These are phyloP conservation scores for Rhododendron williamsianum DNA, from an alignment of 148 eudicot species.

Conservation along the genomic window DNA sequence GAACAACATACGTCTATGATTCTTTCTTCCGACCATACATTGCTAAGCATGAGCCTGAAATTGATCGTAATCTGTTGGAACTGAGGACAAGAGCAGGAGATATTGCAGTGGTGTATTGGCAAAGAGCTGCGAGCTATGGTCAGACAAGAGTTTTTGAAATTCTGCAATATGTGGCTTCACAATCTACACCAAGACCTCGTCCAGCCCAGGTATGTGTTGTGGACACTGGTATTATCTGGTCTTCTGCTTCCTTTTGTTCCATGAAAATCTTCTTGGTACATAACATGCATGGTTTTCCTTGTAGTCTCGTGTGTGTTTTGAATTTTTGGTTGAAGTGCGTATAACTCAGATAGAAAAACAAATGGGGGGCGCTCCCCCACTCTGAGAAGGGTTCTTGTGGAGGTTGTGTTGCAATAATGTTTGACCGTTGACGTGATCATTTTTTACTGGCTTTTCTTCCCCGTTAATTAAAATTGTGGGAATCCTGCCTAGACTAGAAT, in stretches of 20 bases:
- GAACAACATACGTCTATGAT: slow-evolving; percentile 82
- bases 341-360: background rate
- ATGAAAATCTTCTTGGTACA: background rate
- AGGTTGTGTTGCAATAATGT: background rate
- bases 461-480: background rate
- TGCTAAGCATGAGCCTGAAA: slow-evolving; percentile 83
- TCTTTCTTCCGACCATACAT: slow-evolving; percentile 82
- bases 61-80: slow-evolving; percentile 83
- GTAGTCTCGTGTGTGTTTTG: background rate
- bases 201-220: slow-evolving; percentile 58
- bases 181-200: slow-evolving; percentile 62
- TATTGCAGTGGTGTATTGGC: slow-evolving; percentile 63
- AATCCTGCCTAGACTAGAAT: background rate
- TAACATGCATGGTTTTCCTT: background rate
- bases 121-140: slow-evolving; percentile 59
- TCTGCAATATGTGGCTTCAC: slow-evolving; percentile 81
- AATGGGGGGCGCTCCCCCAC: background rate
- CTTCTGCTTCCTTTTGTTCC: background rate
- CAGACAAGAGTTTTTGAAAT: slow-evolving; percentile 84
- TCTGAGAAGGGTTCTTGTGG: background rate
- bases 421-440: background rate
- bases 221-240: background rate
- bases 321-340: background rate
- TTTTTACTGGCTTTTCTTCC: background rate
- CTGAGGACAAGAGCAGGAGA: slow-evolving; percentile 87